Conservation (phyloP, 306 rosid species). For the Cicer arietinum region DNA sequence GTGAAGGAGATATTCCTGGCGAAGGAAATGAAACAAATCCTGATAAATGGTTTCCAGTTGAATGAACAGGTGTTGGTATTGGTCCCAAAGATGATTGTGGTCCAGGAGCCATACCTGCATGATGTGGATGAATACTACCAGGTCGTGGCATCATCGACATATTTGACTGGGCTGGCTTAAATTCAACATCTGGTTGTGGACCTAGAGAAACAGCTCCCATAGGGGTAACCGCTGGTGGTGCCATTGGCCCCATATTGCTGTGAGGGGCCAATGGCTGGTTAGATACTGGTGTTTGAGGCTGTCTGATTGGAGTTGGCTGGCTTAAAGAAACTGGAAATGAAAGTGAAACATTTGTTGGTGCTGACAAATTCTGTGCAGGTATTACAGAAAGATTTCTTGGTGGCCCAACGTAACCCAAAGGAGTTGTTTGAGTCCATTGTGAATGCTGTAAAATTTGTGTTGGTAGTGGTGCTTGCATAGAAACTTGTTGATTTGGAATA, state of each 20-base stretch:
- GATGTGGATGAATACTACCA: slow-evolving; percentile 51
- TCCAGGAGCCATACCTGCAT: slow-evolving; percentile 53
- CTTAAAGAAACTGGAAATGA: slow-evolving; percentile 52
- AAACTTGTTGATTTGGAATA: slow-evolving; percentile 55
- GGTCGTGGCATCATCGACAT: slow-evolving; percentile 47
- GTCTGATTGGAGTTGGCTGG: slow-evolving; percentile 58
- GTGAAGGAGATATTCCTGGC: slow-evolving; percentile 52
- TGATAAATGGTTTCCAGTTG: slow-evolving; percentile 46
- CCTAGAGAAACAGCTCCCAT: slow-evolving; percentile 47
- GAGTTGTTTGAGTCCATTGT: slow-evolving; percentile 53
- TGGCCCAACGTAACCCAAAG: slow-evolving; percentile 55
- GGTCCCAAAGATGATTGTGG: slow-evolving; percentile 53
- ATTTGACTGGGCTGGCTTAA: slow-evolving; percentile 50
- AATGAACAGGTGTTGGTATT: slow-evolving; percentile 41
- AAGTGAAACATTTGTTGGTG: slow-evolving; percentile 54
- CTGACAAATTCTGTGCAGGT: slow-evolving; percentile 52
- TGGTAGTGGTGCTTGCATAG: slow-evolving; percentile 54
- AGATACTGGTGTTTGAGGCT: slow-evolving; percentile 48
- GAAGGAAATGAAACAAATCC: slow-evolving; percentile 53
- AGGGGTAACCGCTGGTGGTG: slow-evolving; percentile 46
- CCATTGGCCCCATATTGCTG: slow-evolving; percentile 59
- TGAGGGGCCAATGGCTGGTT: slow-evolving; percentile 50
- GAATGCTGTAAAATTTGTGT: slow-evolving; percentile 56
- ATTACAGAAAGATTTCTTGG: slow-evolving; percentile 56
- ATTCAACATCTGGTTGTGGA: slow-evolving; percentile 55